These are phyloP conservation scores for Pochonia chlamydosporia DNA, from an alignment of 2,329 filamentous ascomycete genomes.

Conservation along the genomic window DNA sequence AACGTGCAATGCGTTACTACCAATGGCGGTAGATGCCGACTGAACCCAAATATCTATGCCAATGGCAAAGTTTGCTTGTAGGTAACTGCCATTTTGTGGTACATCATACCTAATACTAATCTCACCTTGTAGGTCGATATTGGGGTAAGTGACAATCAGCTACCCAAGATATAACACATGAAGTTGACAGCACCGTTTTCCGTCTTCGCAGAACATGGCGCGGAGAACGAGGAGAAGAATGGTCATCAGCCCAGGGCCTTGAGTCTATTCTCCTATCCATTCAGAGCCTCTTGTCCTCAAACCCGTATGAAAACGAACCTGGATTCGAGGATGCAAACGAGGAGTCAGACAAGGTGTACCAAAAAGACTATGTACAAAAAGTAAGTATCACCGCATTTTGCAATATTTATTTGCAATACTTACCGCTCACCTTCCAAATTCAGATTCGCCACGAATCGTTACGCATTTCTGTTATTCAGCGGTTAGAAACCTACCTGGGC, in stretches of 20 bases:
- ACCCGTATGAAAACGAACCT: slow-evolving; percentile 94
- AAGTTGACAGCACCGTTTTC: neutral
- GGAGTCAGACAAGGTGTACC: slow-evolving; percentile 63
- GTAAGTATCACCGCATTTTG: slow-evolving; percentile 32
- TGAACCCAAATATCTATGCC: slow-evolving; percentile 96
- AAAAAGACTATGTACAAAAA: slow-evolving; percentile 74
- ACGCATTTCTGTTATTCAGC: slow-evolving; percentile 77
- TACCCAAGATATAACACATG: neutral
- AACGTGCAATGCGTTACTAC: slow-evolving; percentile 69
- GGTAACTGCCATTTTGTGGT: slow-evolving; percentile 28
- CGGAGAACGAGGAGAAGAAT: slow-evolving; percentile 84
- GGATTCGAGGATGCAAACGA: slow-evolving; percentile 76
- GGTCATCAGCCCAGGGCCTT: slow-evolving; percentile 92
- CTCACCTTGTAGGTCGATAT: slow-evolving; percentile 65
- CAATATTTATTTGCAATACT: neutral
- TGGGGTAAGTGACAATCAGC: slow-evolving; percentile 56
- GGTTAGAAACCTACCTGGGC: slow-evolving; percentile 72
- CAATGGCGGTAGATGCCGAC: slow-evolving; percentile 80
- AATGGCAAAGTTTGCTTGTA: slow-evolving; percentile 88
- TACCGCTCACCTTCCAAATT: slow-evolving; percentile 9
- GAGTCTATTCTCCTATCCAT: slow-evolving; percentile 94
- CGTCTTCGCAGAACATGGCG: slow-evolving; percentile 72
- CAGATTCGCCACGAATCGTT: slow-evolving; percentile 89
- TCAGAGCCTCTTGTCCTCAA: slow-evolving; percentile 88
- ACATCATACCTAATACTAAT: slow-evolving; percentile 3